Evolutionary conservation across 1,139 yeast species (phyloP), one percentile per base, ranked within the genome.

Genomic region (Geotrichum fermentans): DNA sequence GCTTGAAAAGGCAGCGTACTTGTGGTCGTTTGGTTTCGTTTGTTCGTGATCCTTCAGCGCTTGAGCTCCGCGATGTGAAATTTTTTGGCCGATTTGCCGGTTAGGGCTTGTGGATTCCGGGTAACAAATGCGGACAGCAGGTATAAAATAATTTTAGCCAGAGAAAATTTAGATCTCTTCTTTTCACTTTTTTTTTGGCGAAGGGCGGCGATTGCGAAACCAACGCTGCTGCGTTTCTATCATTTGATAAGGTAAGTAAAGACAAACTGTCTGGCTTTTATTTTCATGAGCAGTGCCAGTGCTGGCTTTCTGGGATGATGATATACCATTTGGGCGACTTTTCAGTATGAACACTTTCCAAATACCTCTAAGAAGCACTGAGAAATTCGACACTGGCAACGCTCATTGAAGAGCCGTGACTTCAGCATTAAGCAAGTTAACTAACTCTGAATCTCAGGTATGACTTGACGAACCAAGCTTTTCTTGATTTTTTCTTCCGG

Each of bases 301-400:
- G 28, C 28, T 24, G 6, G 28, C 33, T 50, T 43, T 48, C 41
- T 13, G 50, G 47, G 58, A 56, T 52, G 58, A 48, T 49, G 55
- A 47, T 40, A 30, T 37, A 38, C 29, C 48, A 47, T 40, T 53
- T 56, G 55, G 53, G 56, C 50, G 51, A 47, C 45, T 40, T 26
- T 48, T 53, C 17, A 45, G 54, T 53, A 53, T 45, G 53, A 48
- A n/a, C 49, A 20, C 20, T 41, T 45, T 43, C 46, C 59, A 56
- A 43, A 50, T 55, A 47, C 64, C 64, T 60, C 64, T 60, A 60
- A 60, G 64, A 60, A 60, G 64, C 63, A 51, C 64, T 60, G 64
- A 60, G 32, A 42, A 41, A 39, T 13, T 17, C 14, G 20, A n/a
- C n/a, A 22, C 20, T 10, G 4, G 14, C 18, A 32, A 21, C 14